A percentile compares a stretch with the other conserved stretches of the same genome.
Evolutionary conservation across 106 monocot species (phyloP).

Genomic region (Dendrobium officinale): DNA sequence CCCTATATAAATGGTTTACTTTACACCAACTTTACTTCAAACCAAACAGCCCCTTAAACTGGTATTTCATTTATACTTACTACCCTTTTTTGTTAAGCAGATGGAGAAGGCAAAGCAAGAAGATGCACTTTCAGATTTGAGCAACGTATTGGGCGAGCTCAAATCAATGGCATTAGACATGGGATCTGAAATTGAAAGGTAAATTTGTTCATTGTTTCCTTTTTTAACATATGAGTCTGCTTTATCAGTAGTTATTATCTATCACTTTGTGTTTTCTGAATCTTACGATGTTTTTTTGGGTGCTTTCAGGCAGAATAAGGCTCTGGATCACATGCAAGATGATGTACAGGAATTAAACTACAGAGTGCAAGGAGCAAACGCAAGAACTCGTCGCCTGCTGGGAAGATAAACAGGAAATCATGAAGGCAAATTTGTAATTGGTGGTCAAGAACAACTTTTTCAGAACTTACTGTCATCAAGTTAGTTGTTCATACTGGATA

Average conservation of each 20-base stretch:
- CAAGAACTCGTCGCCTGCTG: constrained; percentile 33
- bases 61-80: not conserved
- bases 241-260: no score
- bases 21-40: no score
- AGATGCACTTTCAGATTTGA: constrained; percentile 48
- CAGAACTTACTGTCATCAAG: not conserved
- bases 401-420: constrained; percentile 23
- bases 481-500: not conserved
- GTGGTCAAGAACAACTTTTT: not conserved
- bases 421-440: not conserved
- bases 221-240: not conserved
- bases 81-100: constrained; percentile 12
- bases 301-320: constrained; percentile 45
- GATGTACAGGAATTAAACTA: constrained; percentile 42
- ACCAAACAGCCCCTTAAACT: not conserved
- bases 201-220: not conserved
- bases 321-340: constrained; percentile 43
- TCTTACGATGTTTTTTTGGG: not conserved
- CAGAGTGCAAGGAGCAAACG: constrained; percentile 54
- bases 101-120: constrained; percentile 60
- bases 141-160: constrained; percentile 49
- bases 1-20: no score
- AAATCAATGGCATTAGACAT: constrained; percentile 65
- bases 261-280: not conserved
- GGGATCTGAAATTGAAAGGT: constrained; percentile 67